phyloP scores from a whole-genome alignment of 1,284 basidiomycete genomes.

The Melampsora larici-populina region DNA sequence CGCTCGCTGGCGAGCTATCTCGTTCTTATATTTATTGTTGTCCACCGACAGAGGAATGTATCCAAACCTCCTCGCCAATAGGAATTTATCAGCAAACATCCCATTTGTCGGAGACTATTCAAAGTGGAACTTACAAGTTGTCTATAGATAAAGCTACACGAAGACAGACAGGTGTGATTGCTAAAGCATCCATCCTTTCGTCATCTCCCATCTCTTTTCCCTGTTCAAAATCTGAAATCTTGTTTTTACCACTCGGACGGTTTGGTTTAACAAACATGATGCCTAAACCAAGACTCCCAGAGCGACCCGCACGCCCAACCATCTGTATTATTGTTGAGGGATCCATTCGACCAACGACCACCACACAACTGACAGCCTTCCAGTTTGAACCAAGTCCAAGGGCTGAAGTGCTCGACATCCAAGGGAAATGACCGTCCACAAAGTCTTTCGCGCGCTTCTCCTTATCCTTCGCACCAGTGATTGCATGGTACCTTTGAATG shows the following conservation, averaged over 20 bases:
- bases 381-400: conserved; percentile 11
- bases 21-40: conserved; percentile 7
- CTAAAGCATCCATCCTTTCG: conserved; percentile 19
- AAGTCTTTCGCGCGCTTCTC: not conserved
- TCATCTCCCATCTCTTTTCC: not conserved
- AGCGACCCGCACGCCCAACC: conserved; percentile 12
- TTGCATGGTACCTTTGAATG: not conserved
- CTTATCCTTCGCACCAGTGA: not conserved
- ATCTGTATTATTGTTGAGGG: conserved; percentile 27
- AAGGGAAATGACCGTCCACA: not conserved
- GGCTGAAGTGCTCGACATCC: not conserved
- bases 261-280: conserved; percentile 1
- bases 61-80: not conserved
- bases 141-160: not conserved
- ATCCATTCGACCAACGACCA: conserved; percentile 9
- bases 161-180: conserved; percentile 10
- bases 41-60: conserved; percentile 7
- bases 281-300: not conserved
- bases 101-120: no score
- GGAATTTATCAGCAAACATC: no score
- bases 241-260: not conserved
- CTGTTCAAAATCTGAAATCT: not conserved
- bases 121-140: not conserved
- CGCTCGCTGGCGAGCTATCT: not conserved
- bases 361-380: conserved; percentile 8